Base-by-base conservation (phyloP, 108 stramenopile genomes). In the Nitzschia sp. region DNA sequence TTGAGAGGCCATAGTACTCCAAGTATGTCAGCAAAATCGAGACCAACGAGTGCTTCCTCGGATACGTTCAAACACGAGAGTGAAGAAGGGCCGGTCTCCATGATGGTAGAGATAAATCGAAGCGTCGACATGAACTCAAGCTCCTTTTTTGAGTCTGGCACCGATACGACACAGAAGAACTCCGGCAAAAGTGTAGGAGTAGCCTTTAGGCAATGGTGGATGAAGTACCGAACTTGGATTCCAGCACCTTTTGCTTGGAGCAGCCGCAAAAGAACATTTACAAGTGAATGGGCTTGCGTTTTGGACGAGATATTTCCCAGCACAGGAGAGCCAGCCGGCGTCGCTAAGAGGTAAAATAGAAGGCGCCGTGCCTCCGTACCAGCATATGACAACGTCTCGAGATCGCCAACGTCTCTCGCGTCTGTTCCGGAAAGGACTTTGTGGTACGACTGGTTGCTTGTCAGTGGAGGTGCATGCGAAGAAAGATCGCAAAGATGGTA, bases 341-440 rank as follows among this genome's bases (percentile, higher is more conserved):
- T 76, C n/a, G 69, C 76, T n/a, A 92, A 68, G 8, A 87, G 63
- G n/a, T 70, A 64, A 63, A 87, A 87, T 4, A 89, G 59, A 8
- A 92, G 45, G 2, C 88, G 74, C 26, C 91, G 74, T 8, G 85
- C 85, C 69, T 87, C 82, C 2, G 74, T 47, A 13, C 81, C 83
- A 9, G 73, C 66, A 23, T 49, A 21, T 53, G 81, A 64, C 3
- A 79, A 32, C 18, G 54, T 36, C 29, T 25, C 36, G n/a, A 9
- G 5, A 19, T 54, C 55, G 45, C 67, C 49, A 17, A 45, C 42
- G 9, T 71, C 63, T 28, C 76, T 57, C 13, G 38, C 33, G 60
- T 84, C 83, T 33, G 34, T 74, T 30, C 58, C 70, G 24, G 28
- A 26, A 23, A 86, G 59, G 17, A 86, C 76, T 13, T 34, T 26